Conservation (phyloP, 2,329 filamentous ascomycete genomes). For the Colletotrichum karsti region DNA sequence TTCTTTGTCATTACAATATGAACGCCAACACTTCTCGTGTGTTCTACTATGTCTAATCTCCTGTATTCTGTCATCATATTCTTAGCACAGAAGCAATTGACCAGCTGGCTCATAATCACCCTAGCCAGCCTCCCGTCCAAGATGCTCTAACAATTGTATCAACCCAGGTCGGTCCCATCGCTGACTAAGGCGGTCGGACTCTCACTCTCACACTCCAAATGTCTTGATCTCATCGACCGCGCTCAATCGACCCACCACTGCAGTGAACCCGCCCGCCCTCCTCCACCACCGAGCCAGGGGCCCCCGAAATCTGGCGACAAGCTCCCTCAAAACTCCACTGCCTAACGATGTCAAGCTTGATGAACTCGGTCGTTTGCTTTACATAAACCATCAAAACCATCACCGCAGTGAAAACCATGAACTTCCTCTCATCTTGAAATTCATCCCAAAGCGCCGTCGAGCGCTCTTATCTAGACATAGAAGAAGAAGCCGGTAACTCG, state of each 20-base stretch:
- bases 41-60: too few relatives aligned
- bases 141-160: too few relatives aligned
- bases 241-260: slow-evolving; percentile 19
- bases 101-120: too few relatives aligned
- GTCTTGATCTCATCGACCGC: slow-evolving; percentile 26
- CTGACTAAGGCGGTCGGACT: slow-evolving; percentile 12
- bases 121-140: too few relatives aligned
- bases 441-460: neutral
- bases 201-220: neutral
- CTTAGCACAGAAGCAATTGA: too few relatives aligned
- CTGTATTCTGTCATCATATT: too few relatives aligned
- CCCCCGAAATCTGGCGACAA: slow-evolving; percentile 8
- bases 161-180: neutral
- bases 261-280: too few relatives aligned
- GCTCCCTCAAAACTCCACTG: neutral
- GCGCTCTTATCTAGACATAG: neutral
- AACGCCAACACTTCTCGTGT: too few relatives aligned
- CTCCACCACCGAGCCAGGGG: slow-evolving; percentile 5
- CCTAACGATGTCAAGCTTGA: neutral
- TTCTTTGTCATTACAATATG: neutral
- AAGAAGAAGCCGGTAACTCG: too few relatives aligned
- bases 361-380: slow-evolving; percentile 12
- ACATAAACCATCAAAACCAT: neutral
- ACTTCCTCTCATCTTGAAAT: slow-evolving; percentile 18
- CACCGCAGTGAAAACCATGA: neutral